phyloP scores from a whole-genome alignment of 352 stramenopile genomes.

The Pythium vanterpoolii region DNA sequence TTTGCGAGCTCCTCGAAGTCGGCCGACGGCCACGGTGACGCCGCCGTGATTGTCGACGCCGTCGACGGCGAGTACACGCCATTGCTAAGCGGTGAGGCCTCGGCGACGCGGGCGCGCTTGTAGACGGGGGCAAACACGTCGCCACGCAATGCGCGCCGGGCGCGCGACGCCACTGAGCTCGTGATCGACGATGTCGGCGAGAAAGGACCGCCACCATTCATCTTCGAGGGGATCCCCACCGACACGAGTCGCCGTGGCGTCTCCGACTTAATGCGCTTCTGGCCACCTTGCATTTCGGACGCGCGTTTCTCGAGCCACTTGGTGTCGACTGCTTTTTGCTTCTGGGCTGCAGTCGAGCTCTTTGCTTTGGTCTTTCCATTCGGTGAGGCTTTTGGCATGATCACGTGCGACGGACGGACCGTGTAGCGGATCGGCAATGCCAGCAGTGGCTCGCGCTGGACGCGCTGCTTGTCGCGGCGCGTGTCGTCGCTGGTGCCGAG shows the following conservation, averaged over 20 bases:
- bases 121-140: not conserved
- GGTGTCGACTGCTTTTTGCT: constrained; percentile 1
- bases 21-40: not conserved
- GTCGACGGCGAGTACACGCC: constrained; percentile 10
- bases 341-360: not conserved
- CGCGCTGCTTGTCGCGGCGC: constrained; percentile 2
- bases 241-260: constrained; percentile 4
- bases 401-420: constrained; percentile 43
- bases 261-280: constrained; percentile 9
- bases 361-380: constrained; percentile 12
- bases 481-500: constrained; percentile 40
- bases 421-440: constrained; percentile 59
- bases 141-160: not conserved
- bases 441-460: constrained; percentile 33
- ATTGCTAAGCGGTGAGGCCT: not conserved
- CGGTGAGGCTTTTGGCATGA: constrained; percentile 3
- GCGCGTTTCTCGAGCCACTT: constrained; percentile 16
- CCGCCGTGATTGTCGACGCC: not conserved
- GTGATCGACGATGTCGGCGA: constrained; percentile 16
- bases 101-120: constrained; percentile 1
- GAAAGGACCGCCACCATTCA: not conserved
- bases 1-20: constrained; percentile 12
- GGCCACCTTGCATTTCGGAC: constrained; percentile 3
- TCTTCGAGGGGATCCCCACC: not conserved
- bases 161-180: constrained; percentile 2